These are phyloP conservation scores for Saccharomycopsis crataegensis DNA, from an alignment of 1,139 yeast species.

Conservation along the genomic window DNA sequence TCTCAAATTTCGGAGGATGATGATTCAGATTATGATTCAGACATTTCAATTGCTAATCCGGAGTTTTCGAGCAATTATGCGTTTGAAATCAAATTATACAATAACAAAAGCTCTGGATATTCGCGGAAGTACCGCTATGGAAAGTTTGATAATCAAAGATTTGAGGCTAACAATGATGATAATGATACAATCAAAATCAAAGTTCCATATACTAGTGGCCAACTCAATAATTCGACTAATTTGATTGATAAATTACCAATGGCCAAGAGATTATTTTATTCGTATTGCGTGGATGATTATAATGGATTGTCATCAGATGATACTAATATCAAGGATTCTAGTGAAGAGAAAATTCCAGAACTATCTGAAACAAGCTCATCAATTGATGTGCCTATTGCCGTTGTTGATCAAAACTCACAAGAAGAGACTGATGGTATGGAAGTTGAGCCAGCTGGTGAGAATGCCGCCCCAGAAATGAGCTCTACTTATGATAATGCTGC, in stretches of 20 bases:
- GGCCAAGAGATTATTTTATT: slow-evolving; percentile 27
- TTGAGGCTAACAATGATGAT: neutral
- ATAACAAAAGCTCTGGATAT: slow-evolving; percentile 15
- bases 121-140: too few relatives aligned
- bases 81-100: slow-evolving; percentile 41
- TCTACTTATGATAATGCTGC: neutral
- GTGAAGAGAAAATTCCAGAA: neutral
- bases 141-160: too few relatives aligned
- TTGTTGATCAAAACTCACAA: neutral
- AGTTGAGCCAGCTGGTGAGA: neutral
- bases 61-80: slow-evolving; percentile 42
- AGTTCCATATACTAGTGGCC: slow-evolving; percentile 34
- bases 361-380: too few relatives aligned
- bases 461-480: neutral
- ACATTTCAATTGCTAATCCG: slow-evolving; percentile 47
- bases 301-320: neutral
- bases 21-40: slow-evolving; percentile 33
- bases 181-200: slow-evolving; percentile 27
- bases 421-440: neutral
- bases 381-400: too few relatives aligned
- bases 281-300: slow-evolving; percentile 22
- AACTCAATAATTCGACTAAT: slow-evolving; percentile 30
- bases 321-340: neutral
- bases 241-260: slow-evolving; percentile 27
- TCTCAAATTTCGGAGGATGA: slow-evolving; percentile 1